Percentiles rank a stretch among this genome's conserved stretches.
These are phyloP conservation scores for Ceratocystiopsis brevicomis DNA, from an alignment of 2,329 filamentous ascomycete species.

Conservation along the genomic window DNA sequence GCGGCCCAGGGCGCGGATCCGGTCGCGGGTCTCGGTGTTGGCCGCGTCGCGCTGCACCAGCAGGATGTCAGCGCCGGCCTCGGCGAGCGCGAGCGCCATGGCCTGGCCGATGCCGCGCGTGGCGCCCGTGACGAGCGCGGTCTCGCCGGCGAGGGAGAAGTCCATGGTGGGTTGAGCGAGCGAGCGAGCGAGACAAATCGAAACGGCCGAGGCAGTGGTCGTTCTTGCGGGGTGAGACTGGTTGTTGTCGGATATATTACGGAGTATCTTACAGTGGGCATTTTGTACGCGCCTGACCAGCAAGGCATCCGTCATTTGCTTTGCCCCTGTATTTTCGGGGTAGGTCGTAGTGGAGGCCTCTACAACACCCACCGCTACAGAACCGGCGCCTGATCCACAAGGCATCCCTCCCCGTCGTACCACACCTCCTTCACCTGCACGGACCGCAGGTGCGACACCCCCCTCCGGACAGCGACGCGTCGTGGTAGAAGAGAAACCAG, in stretches of 20 bases:
- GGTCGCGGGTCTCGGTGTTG: slow-evolving; percentile 33
- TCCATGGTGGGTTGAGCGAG: no score
- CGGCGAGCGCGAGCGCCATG: slow-evolving; percentile 36
- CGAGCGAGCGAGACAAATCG: no score
- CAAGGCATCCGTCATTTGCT: no score
- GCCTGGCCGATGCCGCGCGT: slow-evolving; percentile 39
- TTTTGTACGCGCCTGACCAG: no score
- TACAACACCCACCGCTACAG: no score
- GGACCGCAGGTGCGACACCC: slow-evolving; percentile 50
- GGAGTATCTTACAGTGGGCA: no score
- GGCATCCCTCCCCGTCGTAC: slow-evolving; percentile 47
- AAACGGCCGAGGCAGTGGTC: no score
- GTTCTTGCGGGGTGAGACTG: no score
- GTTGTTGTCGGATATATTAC: no score
- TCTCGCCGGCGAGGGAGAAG: no score
- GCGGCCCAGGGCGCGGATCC: slow-evolving; percentile 46
- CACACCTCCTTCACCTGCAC: slow-evolving; percentile 61
- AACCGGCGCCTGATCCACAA: slow-evolving; percentile 22
- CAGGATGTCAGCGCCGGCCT: slow-evolving; percentile 38
- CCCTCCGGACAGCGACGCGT: slow-evolving; percentile 48
- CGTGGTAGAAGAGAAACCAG: slow-evolving; percentile 64
- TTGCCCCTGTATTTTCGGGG: no score
- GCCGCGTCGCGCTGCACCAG: slow-evolving; percentile 23
- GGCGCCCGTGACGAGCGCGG: slow-evolving; percentile 35
- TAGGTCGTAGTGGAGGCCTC: no score